Conservation (phyloP, 2,329 filamentous ascomycete species). For the Alternaria ethzedia region DNA sequence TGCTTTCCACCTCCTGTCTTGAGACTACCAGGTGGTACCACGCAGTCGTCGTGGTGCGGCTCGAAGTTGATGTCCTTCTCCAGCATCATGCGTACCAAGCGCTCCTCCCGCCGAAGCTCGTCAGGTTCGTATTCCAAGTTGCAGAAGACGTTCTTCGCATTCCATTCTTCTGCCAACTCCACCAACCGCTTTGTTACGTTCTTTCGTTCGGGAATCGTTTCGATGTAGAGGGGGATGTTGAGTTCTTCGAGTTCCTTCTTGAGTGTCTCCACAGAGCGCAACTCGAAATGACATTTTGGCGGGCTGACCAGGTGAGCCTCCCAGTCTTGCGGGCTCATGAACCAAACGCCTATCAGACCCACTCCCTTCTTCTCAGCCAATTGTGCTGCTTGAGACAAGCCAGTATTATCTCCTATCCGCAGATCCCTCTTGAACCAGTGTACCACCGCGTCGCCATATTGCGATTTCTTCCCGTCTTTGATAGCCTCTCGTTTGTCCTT, state of each 20-base stretch:
- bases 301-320: slow-evolving; percentile 79
- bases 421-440: slow-evolving; percentile 94
- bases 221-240: slow-evolving; percentile 79
- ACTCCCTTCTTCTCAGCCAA: slow-evolving; percentile 71
- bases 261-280: slow-evolving; percentile 73
- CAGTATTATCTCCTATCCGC: slow-evolving; percentile 74
- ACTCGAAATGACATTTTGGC: slow-evolving; percentile 77
- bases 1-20: slow-evolving; percentile 73
- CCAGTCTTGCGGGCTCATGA: slow-evolving; percentile 83
- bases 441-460: slow-evolving; percentile 68
- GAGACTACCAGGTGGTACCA: slow-evolving; percentile 76
- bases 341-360: slow-evolving; percentile 77
- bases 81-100: slow-evolving; percentile 66
- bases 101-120: slow-evolving; percentile 78
- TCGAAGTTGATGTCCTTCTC: slow-evolving; percentile 71
- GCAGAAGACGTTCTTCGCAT: slow-evolving; percentile 74
- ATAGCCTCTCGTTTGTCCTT: slow-evolving; percentile 60
- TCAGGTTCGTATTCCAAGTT: slow-evolving; percentile 95
- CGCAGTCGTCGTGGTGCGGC: slow-evolving; percentile 80
- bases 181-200: slow-evolving; percentile 67
- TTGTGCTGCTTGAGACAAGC: slow-evolving; percentile 69
- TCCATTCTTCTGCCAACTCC: slow-evolving; percentile 73
- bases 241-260: slow-evolving; percentile 70
- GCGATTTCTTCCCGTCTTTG: slow-evolving; percentile 10
- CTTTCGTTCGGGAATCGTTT: slow-evolving; percentile 71